Evolutionary conservation across 129 eudicot genomes (phyloP), one percentile per base, ranked within the genome.

Genomic region (Centaurea solstitialis): DNA sequence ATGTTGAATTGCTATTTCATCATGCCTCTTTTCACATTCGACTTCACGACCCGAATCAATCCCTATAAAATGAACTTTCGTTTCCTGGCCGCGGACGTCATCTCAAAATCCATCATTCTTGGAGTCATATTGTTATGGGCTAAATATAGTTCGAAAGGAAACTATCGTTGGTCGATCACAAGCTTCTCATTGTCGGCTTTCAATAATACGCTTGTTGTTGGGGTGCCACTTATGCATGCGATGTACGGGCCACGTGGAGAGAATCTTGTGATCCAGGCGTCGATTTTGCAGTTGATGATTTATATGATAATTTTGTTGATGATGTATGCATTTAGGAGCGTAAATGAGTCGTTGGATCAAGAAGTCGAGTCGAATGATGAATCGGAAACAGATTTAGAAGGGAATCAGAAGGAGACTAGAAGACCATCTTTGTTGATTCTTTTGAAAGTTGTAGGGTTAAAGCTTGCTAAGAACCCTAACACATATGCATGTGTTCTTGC

Each of bases 401-500:
- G 74, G 30, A 81, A 53, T 67, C 30, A 0, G 0, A 47, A 20
- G 11, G 72, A 11, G 20, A 68, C 18, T 2, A 85, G 53, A 20
- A 87, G 61, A 64, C 93, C 89, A 0, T 80, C 90, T 0, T 30
- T 93, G 2, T 68, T 83, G 85, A 50, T 66, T 9, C 66, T 90
- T 74, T 78, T 86, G 86, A 90, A 89, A 85, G 70, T 79, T 20
- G 92, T 93, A 70, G 69, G 92, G 84, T 17, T 87, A 0, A 90
- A 90, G 72, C 84, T 93, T 7, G 90, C 90, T 6, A 80, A 74
- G 87, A 93, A 93, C 30, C 98, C 96, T 1, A 93, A 93, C 73
- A 66, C 92, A 6, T 93, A 93, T 86, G 90, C 91, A 22, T 90
- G 98, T 77, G 59, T 90, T 9, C 40, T 89, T 30, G 98, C 96